These are phyloP conservation scores for Dorcoceras hygrometricum DNA, from an alignment of 257 asterid genomes.

Conservation along the genomic window DNA sequence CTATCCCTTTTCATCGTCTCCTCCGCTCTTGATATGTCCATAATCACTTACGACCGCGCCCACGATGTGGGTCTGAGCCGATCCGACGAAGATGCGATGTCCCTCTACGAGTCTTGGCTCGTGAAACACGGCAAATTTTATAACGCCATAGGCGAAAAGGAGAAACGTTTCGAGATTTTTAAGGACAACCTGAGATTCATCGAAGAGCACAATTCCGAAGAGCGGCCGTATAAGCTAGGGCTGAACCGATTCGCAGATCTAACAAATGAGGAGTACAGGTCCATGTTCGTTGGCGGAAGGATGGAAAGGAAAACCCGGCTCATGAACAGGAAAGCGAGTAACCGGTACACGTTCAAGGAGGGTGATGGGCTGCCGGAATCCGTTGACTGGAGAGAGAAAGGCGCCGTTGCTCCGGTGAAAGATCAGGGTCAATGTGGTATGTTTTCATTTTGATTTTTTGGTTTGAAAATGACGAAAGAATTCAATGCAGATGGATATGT, in stretches of 20 bases:
- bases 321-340: conserved; percentile 28
- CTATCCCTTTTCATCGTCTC: conserved; percentile 36
- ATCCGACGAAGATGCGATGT: conserved; percentile 33
- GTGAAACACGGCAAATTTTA: conserved; percentile 57
- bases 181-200: conserved; percentile 69
- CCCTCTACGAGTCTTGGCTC: conserved; percentile 77
- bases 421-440: conserved; percentile 94
- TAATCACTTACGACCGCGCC: conserved; percentile 43
- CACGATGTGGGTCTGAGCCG: conserved; percentile 30
- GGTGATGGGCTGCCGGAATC: conserved; percentile 65
- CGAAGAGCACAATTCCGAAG: conserved; percentile 55
- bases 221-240: conserved; percentile 54
- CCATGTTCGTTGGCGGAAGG: conserved; percentile 51
- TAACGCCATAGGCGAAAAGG: conserved; percentile 71
- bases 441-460: conserved; percentile 9
- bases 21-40: conserved; percentile 72
- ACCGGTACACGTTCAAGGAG: conserved; percentile 48
- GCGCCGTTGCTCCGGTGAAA: conserved; percentile 78
- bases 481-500: not conserved
- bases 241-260: conserved; percentile 79
- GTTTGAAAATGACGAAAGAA: not conserved
- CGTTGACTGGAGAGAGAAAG: conserved; percentile 85
- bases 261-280: conserved; percentile 69
- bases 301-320: conserved; percentile 33
- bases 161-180: conserved; percentile 61